Percentiles rank a stretch among this genome's conserved stretches.
These are phyloP conservation scores for Isatis lusitanica DNA, from an alignment of 441 rosid species.

Conservation along the genomic window DNA sequence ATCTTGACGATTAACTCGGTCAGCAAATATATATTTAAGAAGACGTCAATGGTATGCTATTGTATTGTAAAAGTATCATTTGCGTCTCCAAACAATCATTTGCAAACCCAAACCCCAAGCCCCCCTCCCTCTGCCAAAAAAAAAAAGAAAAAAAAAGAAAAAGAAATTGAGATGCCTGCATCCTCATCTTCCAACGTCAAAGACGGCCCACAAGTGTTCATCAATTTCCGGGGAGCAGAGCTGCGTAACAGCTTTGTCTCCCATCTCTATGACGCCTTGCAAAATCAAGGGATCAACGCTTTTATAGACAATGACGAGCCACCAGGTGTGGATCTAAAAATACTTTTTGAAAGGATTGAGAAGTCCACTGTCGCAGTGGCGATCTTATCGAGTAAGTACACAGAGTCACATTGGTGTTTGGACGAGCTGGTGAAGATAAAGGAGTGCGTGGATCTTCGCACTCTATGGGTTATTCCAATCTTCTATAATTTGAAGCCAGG, in stretches of 20 bases:
- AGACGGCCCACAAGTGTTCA: neutral
- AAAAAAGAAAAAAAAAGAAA: too few species aligned
- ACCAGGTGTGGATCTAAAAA: neutral
- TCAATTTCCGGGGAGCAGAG: neutral
- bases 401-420: slow-evolving; percentile 22
- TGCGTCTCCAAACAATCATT: too few species aligned
- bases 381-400: slow-evolving; percentile 17
- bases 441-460: neutral
- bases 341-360: neutral
- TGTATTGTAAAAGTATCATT: too few species aligned
- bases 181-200: neutral
- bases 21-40: too few species aligned
- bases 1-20: too few species aligned
- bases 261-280: neutral
- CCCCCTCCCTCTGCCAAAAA: too few species aligned
- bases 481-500: neutral
- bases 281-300: neutral
- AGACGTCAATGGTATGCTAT: too few species aligned
- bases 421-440: slow-evolving; percentile 19
- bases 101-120: too few species aligned
- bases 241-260: neutral
- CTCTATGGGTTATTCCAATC: slow-evolving; percentile 1
- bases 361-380: neutral
- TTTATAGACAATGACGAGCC: neutral
- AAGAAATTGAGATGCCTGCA: neutral